Conservation (phyloP, 176 grass and related monocot genomes). For the Eragrostis curvula region DNA sequence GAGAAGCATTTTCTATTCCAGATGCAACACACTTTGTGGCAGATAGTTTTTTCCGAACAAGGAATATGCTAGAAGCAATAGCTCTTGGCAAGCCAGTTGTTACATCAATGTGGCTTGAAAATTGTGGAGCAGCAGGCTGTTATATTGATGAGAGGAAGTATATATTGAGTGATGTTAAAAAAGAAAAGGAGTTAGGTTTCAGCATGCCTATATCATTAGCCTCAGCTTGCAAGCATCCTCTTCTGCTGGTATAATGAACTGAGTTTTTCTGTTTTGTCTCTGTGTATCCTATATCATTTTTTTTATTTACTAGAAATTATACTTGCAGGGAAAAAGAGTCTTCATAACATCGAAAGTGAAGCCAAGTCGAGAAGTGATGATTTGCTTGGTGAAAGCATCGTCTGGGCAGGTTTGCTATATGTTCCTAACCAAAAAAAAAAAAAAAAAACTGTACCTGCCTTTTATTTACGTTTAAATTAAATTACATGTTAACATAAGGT, state of each 20-base stretch:
- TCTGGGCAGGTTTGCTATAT: slow-evolving; percentile 65
- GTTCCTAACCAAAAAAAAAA: slow-evolving; percentile 9
- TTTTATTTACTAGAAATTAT: slow-evolving; percentile 24
- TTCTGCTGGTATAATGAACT: slow-evolving; percentile 68
- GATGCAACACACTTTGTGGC: slow-evolving; percentile 91
- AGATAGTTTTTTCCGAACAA: slow-evolving; percentile 84
- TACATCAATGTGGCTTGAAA: slow-evolving; percentile 86
- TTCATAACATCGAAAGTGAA: slow-evolving; percentile 75
- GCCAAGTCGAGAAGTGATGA: slow-evolving; percentile 73
- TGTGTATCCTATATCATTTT: neutral
- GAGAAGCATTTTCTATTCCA: slow-evolving; percentile 59
- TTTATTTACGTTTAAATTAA: slow-evolving; percentile 20
- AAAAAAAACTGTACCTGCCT: neutral
- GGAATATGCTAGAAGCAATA: slow-evolving; percentile 94
- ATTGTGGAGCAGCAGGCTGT: slow-evolving; percentile 67
- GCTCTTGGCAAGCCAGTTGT: slow-evolving; percentile 77
- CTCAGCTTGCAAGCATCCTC: slow-evolving; percentile 61
- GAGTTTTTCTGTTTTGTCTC: slow-evolving; percentile 20
- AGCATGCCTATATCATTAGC: slow-evolving; percentile 76
- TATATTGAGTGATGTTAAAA: slow-evolving; percentile 82
- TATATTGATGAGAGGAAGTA: slow-evolving; percentile 82
- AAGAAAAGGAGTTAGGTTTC: slow-evolving; percentile 87
- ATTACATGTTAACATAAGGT: slow-evolving; percentile 12
- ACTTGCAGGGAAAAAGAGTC: slow-evolving; percentile 71
- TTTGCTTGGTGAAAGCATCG: slow-evolving; percentile 70